Evolutionary conservation across 2,329 filamentous ascomycete genomes (phyloP), one percentile per base, ranked within the genome.

Genomic region (Calonectria hawksworthii): DNA sequence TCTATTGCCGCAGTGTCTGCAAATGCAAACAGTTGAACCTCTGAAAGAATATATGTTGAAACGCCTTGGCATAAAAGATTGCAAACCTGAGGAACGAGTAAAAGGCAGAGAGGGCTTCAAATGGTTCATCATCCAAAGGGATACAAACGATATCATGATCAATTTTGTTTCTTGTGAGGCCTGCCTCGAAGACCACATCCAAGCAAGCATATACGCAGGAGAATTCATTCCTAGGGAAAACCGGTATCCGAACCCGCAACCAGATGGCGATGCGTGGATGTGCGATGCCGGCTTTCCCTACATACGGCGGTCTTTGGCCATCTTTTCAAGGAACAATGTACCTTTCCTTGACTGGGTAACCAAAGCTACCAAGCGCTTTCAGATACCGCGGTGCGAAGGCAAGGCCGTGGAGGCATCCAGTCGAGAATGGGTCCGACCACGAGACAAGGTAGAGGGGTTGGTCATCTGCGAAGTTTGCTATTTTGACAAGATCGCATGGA

Each of bases 381-480:
- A 61, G 23, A 4, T 51, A 38, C 67, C 67, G 28, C 54, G 30
- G 11, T 70, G 67, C 28, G 67, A 63, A 36, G 67, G 67, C 13
- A 70, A 70, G n/a, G 21, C 34, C 8, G 67, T 70, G 6, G 67
- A 70, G 41, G 2, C 67, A 36, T 59, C 26, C 10, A 70, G 67
- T 16, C 52, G 38, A 59, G 21, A 59, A 61, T 70, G 67, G 67
- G 67, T 70, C 13, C 52, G 34, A 18, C 52, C 67, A 14, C 18
- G 14, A 36, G 67, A 70, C 14, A 47, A 47, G n/a, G 54, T 70
- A 1, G 34, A 70, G 2, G 67, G 67, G 3, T 38, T 70, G 14
- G 67, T 70, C 52, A 70, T 70, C 28, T 70, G 67, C 32, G 67
- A 70, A 41, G 8, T 23, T 8, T 70, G 67, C 32, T 70, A 70